A percentile compares a stretch with the other conserved stretches of the same genome.
Conservation (phyloP, 1,284 basidiomycete species). For the Rhodotorula sp. region DNA sequence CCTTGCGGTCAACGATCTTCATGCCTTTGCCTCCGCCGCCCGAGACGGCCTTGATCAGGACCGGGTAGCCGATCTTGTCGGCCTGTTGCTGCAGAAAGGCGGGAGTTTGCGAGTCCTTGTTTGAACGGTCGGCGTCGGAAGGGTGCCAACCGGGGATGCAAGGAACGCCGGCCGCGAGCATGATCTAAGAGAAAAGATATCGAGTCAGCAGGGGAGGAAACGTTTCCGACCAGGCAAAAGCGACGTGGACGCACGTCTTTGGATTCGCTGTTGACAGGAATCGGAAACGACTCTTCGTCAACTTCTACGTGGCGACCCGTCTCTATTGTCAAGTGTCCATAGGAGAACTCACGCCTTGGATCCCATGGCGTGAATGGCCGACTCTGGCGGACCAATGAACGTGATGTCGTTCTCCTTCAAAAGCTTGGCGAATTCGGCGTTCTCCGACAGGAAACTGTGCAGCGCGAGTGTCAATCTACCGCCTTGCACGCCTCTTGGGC, state of each 20-base stretch:
- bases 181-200: slow-evolving; percentile 67
- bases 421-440: slow-evolving; percentile 40
- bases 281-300: background rate
- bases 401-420: slow-evolving; percentile 42
- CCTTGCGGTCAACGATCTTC: slow-evolving; percentile 54
- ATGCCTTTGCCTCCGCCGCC: slow-evolving; percentile 53
- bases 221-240: background rate
- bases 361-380: slow-evolving; percentile 66
- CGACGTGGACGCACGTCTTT: slow-evolving; percentile 55
- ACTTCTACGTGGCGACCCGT: too few relatives aligned
- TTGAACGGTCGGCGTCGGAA: slow-evolving; percentile 49
- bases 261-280: slow-evolving; percentile 24
- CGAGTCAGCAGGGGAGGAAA: background rate
- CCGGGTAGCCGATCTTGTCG: slow-evolving; percentile 51
- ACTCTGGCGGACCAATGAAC: slow-evolving; percentile 50
- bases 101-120: slow-evolving; percentile 62
- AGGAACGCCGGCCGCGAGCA: slow-evolving; percentile 83
- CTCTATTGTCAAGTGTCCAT: too few relatives aligned
- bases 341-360: slow-evolving; percentile 57
- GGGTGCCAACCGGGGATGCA: slow-evolving; percentile 87
- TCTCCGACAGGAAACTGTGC: slow-evolving; percentile 72
- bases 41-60: slow-evolving; percentile 51
- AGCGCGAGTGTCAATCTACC: too few relatives aligned
- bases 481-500: too few relatives aligned
- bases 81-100: slow-evolving; percentile 64